phyloP scores from a whole-genome alignment of 208 protist species.

The Acanthamoeba healyi region DNA sequence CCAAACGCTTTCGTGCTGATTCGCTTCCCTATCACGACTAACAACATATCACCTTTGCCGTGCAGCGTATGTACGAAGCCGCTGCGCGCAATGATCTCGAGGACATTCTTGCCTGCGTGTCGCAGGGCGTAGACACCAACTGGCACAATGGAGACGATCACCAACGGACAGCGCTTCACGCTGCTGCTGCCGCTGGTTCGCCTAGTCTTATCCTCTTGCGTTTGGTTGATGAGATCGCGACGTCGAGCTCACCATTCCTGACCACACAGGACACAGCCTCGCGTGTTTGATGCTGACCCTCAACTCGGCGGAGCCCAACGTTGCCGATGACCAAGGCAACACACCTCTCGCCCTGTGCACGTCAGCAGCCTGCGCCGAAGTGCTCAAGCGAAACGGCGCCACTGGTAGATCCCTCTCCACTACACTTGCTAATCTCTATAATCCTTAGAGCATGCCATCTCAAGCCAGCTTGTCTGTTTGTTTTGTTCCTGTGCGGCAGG shows the following conservation, averaged over 20 bases:
- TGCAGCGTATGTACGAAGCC: neutral
- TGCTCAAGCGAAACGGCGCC: slow-evolving; percentile 23
- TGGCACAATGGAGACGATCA: neutral
- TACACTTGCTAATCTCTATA: neutral
- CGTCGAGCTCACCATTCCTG: neutral
- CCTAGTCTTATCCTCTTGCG: neutral
- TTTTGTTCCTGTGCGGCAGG: neutral
- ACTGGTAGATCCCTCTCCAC: neutral
- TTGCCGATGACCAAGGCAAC: neutral
- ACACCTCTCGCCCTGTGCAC: neutral
- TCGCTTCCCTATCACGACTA: too few species aligned
- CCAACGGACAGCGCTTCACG: neutral
- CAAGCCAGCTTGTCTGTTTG: neutral
- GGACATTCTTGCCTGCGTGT: neutral
- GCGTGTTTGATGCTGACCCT: slow-evolving; percentile 1
- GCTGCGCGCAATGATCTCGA: neutral
- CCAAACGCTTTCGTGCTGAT: too few species aligned
- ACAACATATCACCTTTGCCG: neutral
- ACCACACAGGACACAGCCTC: neutral
- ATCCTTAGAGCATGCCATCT: neutral
- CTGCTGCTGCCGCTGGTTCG: neutral
- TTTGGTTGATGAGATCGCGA: neutral
- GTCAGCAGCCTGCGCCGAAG: neutral
- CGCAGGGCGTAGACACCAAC: slow-evolving; percentile 14
- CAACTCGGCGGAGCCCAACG: slow-evolving; percentile 21